phyloP scores from a whole-genome alignment of 208 protist species.

The Leishmania tropica region DNA sequence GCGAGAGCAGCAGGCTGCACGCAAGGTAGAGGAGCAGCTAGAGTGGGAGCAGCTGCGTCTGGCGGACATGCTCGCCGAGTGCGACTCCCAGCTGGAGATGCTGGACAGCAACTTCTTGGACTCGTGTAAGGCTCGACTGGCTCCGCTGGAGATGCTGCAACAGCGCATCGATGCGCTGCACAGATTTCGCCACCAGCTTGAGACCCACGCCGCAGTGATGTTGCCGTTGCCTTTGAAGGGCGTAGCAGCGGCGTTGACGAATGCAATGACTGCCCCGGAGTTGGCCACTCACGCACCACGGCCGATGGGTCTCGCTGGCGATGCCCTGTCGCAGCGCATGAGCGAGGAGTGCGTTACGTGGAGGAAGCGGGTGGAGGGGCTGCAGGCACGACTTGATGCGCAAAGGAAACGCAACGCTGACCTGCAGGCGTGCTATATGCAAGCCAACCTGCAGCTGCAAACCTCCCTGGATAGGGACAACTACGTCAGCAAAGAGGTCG shows the following conservation, averaged over 20 bases:
- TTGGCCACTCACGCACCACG: background rate
- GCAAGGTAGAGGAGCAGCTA: constrained; percentile 25
- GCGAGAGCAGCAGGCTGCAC: constrained; percentile 15
- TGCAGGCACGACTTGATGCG: constrained; percentile 4
- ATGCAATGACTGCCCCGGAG: background rate
- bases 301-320: constrained; percentile 12
- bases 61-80: constrained; percentile 28
- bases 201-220: background rate
- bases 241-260: background rate
- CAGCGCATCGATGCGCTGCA: constrained; percentile 18
- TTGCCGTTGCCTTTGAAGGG: background rate
- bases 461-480: constrained; percentile 13
- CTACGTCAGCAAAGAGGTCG: constrained; percentile 20
- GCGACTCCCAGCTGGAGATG: constrained; percentile 29
- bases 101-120: constrained; percentile 25
- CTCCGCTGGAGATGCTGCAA: constrained; percentile 26
- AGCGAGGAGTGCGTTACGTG: constrained; percentile 13
- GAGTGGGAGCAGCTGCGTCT: constrained; percentile 34
- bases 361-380: constrained; percentile 5
- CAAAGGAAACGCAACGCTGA: constrained; percentile 7
- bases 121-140: constrained; percentile 5
- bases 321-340: constrained; percentile 4
- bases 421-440: constrained; percentile 23
- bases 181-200: constrained; percentile 13
- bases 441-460: constrained; percentile 24